phyloP scores from a whole-genome alignment of 2,329 filamentous ascomycete genomes.

The Teratosphaeria nubilosa region DNA sequence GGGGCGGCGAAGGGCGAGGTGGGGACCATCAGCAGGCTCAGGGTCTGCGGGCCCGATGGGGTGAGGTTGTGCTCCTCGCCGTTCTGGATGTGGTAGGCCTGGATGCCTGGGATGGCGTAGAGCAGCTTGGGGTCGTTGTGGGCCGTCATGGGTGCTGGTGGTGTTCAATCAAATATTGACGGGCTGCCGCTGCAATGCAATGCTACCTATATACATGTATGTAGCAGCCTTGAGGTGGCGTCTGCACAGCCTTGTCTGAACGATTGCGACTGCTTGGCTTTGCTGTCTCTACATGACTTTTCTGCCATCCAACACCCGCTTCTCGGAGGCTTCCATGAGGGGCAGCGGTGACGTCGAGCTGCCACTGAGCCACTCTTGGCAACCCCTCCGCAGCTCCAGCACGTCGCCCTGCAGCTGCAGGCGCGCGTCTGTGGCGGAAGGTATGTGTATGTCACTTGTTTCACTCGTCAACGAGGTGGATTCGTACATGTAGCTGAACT shows the following conservation, averaged over 20 bases:
- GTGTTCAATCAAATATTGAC: neutral
- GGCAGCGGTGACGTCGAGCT: neutral
- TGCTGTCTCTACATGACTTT: neutral
- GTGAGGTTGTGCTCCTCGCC: conserved; percentile 77
- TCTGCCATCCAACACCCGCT: neutral
- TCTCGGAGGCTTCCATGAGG: neutral
- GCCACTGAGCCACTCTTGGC: neutral
- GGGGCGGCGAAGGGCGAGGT: conserved; percentile 59
- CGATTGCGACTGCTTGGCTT: neutral
- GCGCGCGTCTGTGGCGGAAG: neutral
- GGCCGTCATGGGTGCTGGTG: neutral
- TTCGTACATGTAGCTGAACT: too few relatives aligned
- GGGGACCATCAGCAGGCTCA: conserved; percentile 92
- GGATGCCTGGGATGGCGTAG: conserved; percentile 65
- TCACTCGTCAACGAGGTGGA: neutral
- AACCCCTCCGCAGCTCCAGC: neutral
- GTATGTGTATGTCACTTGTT: neutral
- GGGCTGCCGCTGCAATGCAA: neutral
- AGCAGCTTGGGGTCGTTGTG: conserved; percentile 42
- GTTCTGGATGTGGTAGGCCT: conserved; percentile 82
- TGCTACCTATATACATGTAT: neutral
- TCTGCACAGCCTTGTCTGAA: neutral
- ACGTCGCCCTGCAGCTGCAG: neutral
- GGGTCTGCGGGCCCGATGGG: conserved; percentile 74
- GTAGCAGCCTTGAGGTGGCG: neutral